Base-by-base conservation (phyloP, 306 rosid genomes). In the Argentina anserina region DNA sequence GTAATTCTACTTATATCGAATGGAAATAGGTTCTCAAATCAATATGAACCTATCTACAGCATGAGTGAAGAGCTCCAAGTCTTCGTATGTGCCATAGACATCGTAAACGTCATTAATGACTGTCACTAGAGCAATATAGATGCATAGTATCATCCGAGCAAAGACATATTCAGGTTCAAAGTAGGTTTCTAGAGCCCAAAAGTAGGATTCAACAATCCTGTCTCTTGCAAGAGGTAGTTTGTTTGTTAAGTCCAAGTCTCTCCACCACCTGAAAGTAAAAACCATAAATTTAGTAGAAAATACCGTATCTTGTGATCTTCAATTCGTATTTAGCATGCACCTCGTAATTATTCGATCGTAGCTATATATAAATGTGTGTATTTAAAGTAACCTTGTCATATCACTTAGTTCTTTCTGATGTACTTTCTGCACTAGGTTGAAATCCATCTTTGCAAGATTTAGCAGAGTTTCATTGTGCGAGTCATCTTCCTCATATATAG, bases 251-350 rank as follows among this genome's bases (percentile, higher is more conserved):
- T 52, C 59, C 14, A 52, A 52, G 13, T 52, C 29, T 14, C 21
- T 52, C 59, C 59, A 52, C 59, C 59, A 52, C 59, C 59, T 50
- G 58, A n/a, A n/a, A n/a, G n/a, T n/a, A n/a, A n/a, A n/a, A n/a
- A n/a, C n/a, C n/a, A n/a, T n/a, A n/a, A n/a, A n/a, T n/a, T n/a
- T n/a, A n/a, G n/a, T n/a, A n/a, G n/a, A n/a, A n/a, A n/a, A n/a
- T n/a, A n/a, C n/a, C n/a, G n/a, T n/a, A n/a, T n/a, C n/a, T n/a
- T n/a, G n/a, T n/a, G n/a, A n/a, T n/a, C n/a, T n/a, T n/a, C n/a
- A n/a, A n/a, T n/a, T n/a, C n/a, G n/a, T n/a, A n/a, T n/a, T n/a
- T n/a, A n/a, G n/a, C n/a, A n/a, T n/a, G n/a, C n/a, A n/a, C n/a
- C n/a, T n/a, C n/a, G n/a, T n/a, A n/a, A n/a, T n/a, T n/a, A n/a